A percentile compares a stretch with the other conserved stretches of the same genome.
phyloP scores from a whole-genome alignment of 78 protist genomes.

The Mantamonas sphyraenae region DNA sequence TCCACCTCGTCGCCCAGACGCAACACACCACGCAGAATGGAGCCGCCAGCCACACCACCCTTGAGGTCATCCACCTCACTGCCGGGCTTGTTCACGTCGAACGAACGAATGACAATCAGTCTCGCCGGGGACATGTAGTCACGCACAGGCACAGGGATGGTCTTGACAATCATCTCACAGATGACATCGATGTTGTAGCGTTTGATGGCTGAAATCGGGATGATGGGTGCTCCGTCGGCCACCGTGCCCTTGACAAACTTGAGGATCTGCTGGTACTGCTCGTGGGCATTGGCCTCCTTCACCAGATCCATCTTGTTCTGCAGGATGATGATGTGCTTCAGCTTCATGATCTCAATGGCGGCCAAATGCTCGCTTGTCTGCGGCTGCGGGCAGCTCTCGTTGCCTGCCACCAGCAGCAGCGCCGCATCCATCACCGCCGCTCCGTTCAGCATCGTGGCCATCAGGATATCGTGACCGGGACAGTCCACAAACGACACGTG shows the following conservation, averaged over 20 bases:
- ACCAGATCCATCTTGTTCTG: conserved; percentile 99
- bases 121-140: conserved; percentile 85
- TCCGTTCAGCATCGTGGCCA: conserved; percentile 99
- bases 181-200: conserved; percentile 96
- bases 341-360: conserved; percentile 98
- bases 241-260: conserved; percentile 90
- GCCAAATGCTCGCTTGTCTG: conserved; percentile 98
- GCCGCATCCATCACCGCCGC: conserved; percentile 99
- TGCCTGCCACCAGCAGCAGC: conserved; percentile 93
- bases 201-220: conserved; percentile 99
- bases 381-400: conserved; percentile 98
- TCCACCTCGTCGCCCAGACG: conserved; percentile 92
- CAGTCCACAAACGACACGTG: conserved; percentile 88
- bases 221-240: conserved; percentile 95
- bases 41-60: conserved; percentile 99
- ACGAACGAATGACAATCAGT: conserved; percentile 98
- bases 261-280: conserved; percentile 81
- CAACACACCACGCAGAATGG: conserved; percentile 94
- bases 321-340: conserved; percentile 91
- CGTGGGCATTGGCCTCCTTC: conserved; percentile 70
- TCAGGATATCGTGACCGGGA: conserved; percentile 99
- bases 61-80: conserved; percentile 76
- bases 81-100: conserved; percentile 99
- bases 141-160: conserved; percentile 94
- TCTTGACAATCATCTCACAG: conserved; percentile 82